Evolutionary conservation across 495 filamentous ascomycete species (phyloP).

Genomic region (Daldinia vernicosa): DNA sequence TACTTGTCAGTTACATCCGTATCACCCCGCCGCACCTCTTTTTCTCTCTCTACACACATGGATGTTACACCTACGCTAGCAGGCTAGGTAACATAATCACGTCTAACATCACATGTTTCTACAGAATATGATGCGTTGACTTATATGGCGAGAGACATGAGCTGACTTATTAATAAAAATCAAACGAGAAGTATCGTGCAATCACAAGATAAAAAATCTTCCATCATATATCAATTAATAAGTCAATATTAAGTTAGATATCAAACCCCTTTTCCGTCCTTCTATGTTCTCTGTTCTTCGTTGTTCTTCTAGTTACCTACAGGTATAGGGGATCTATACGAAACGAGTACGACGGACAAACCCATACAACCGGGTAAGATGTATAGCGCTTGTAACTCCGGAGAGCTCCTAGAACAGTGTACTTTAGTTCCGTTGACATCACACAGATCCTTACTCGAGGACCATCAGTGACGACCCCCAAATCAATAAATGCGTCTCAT

Average conservation of each 20-base stretch:
- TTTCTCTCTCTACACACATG: neutral
- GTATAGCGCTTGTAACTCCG: conserved; percentile 34
- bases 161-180: conserved; percentile 27
- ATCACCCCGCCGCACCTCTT: conserved; percentile 12
- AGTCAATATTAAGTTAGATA: neutral
- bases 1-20: conserved; percentile 40
- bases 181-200: conserved; percentile 36
- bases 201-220: conserved; percentile 32
- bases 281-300: neutral
- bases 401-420: conserved; percentile 38
- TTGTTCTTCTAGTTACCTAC: conserved; percentile 7
- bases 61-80: conserved; percentile 7
- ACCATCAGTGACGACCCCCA: conserved; percentile 29
- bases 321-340: neutral
- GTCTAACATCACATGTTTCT: conserved; percentile 36
- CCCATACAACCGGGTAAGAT: conserved; percentile 7
- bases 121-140: conserved; percentile 16
- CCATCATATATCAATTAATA: conserved; percentile 26
- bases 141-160: conserved; percentile 29
- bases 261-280: neutral
- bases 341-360: conserved; percentile 24
- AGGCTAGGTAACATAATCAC: conserved; percentile 8
- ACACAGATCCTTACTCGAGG: conserved; percentile 34
- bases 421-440: conserved; percentile 34
- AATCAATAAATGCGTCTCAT: conserved; percentile 34